These are phyloP conservation scores for Talaromyces ruber DNA, from an alignment of 495 filamentous ascomycete species.

Conservation along the genomic window DNA sequence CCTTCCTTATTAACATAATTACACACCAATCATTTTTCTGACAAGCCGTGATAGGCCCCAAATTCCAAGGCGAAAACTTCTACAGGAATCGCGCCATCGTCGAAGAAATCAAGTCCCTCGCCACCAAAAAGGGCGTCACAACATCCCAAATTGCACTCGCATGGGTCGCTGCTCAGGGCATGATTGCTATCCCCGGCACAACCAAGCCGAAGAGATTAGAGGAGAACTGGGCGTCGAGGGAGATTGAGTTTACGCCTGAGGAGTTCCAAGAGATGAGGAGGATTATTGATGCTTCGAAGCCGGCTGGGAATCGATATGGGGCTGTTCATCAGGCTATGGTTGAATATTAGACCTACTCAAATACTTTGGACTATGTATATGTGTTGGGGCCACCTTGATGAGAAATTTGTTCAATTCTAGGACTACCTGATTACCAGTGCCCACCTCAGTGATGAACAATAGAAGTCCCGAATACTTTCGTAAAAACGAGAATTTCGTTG, in stretches of 20 bases:
- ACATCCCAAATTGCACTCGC: constrained; percentile 35
- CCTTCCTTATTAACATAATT: background rate
- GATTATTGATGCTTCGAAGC: constrained; percentile 32
- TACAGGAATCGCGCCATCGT: constrained; percentile 38
- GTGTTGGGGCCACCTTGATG: background rate
- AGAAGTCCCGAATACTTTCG: background rate
- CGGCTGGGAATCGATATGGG: constrained; percentile 24
- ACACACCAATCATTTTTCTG: background rate
- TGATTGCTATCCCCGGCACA: constrained; percentile 40
- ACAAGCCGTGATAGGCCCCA: constrained; percentile 19
- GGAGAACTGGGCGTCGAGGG: constrained; percentile 32
- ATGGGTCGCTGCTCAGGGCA: constrained; percentile 37
- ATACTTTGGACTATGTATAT: background rate
- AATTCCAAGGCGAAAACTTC: constrained; percentile 44
- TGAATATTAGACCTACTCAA: constrained; percentile 17
- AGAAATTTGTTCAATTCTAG: background rate
- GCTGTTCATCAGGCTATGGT: constrained; percentile 29
- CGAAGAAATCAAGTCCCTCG: constrained; percentile 34
- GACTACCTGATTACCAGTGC: background rate
- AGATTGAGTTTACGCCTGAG: constrained; percentile 26
- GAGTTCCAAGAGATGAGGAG: constrained; percentile 27
- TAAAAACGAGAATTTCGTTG: background rate
- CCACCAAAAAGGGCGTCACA: constrained; percentile 25
- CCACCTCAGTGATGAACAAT: background rate
- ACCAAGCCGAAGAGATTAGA: constrained; percentile 34